phyloP scores from a whole-genome alignment of 2,329 filamentous ascomycete species.

The Knoxdaviesia proteae region DNA sequence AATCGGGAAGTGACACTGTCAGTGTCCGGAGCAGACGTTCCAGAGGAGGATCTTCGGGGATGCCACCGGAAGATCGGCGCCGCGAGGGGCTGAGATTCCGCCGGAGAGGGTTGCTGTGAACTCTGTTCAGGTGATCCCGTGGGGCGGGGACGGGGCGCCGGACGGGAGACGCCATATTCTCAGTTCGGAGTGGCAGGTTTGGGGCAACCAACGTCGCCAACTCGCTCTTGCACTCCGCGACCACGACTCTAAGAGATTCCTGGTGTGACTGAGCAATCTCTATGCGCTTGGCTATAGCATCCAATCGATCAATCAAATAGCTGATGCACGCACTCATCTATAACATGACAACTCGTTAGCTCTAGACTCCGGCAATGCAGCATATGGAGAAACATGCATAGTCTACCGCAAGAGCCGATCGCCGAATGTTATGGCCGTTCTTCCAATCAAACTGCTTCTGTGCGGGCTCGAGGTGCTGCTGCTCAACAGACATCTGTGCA shows the following conservation, averaged over 20 bases:
- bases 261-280: slow-evolving; percentile 9
- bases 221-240: too few species aligned
- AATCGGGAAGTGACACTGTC: slow-evolving; percentile 19
- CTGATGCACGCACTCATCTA: slow-evolving; percentile 31
- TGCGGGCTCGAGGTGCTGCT: slow-evolving; percentile 44
- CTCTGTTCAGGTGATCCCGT: slow-evolving; percentile 14
- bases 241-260: background rate
- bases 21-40: slow-evolving; percentile 27
- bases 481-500: slow-evolving; percentile 49
- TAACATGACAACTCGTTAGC: slow-evolving; percentile 1
- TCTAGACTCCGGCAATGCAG: too few species aligned
- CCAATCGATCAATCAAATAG: slow-evolving; percentile 26
- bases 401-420: slow-evolving; percentile 23
- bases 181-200: too few species aligned
- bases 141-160: slow-evolving; percentile 8
- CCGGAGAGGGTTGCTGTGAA: slow-evolving; percentile 10
- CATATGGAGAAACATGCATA: slow-evolving; percentile 21
- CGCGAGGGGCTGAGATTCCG: slow-evolving; percentile 8
- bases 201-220: too few species aligned
- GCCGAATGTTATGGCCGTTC: slow-evolving; percentile 20
- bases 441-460: slow-evolving; percentile 21
- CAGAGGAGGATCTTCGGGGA: slow-evolving; percentile 17
- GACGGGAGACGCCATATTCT: slow-evolving; percentile 11
- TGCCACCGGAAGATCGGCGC: slow-evolving; percentile 15
- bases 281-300: slow-evolving; percentile 21